Evolutionary conservation across 768 basidiomycete genomes (phyloP), one percentile per base, ranked within the genome.

Genomic region (Psilocybe azurescens): DNA sequence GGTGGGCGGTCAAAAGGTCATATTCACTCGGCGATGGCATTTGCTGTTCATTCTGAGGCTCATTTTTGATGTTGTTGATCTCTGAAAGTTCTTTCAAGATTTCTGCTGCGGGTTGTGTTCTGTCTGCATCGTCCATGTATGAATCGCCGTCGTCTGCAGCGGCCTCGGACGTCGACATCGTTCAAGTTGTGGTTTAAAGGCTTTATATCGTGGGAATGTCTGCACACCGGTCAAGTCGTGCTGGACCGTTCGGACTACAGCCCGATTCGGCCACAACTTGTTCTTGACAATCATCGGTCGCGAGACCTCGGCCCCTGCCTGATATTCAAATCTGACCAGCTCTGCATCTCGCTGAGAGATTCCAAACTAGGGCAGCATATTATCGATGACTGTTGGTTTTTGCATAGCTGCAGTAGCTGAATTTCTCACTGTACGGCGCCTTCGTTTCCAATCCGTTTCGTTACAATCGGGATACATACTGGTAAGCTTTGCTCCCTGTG

Each of bases 11-110:
- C 68, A 89, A 72, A 5, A 76, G 69, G 66, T 93, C 89, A 83
- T 85, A 91, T 77, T 92, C 90, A 73, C 86, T 87, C 52, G 77
- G 80, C 11, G 85, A 79, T 65, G 81, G 77, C 63, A 73, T 67
- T 49, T 66, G 65, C 30, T 69, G 64, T 61, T 73, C 65, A 51
- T 66, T 30, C 54, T 65, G 66, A 50, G 63, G 67, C 65, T 75
- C 75, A 70, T 69, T 61, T 62, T 74, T 74, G 47, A 70, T 59
- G 18, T 65, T 62, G 63, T 51, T 71, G 61, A 58, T 65, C 57
- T 63, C 55, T 50, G 71, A 70, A 60, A 80, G 63, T 18, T 73
- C 73, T 58, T 73, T 76, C 63, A 79, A 53, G 41, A 78, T 74
- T 33, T 79, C 78, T 68, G 70, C 67, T 9, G 73, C 73, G 24